Evolutionary conservation across 768 basidiomycete genomes (phyloP).

Genomic region (Mycena kentingensis): DNA sequence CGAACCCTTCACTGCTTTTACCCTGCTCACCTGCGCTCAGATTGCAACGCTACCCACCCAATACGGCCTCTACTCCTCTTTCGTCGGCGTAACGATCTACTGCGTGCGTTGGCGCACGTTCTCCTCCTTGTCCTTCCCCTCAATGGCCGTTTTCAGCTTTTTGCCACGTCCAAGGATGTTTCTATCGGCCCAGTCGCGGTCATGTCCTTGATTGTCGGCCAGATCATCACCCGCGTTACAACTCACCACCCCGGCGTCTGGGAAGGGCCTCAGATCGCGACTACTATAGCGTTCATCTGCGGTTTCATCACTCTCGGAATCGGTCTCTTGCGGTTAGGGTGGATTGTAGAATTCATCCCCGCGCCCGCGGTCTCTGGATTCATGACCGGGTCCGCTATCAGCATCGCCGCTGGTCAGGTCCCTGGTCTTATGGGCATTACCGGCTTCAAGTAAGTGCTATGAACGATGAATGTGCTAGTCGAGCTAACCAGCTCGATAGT

Average conservation of each 20-base stretch:
- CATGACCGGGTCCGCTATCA: slow-evolving; percentile 98
- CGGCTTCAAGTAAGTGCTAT: slow-evolving; percentile 69
- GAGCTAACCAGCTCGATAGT: slow-evolving; percentile 39
- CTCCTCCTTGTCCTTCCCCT: slow-evolving; percentile 1
- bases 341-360: slow-evolving; percentile 95
- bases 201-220: slow-evolving; percentile 87
- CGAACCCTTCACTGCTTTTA: slow-evolving; percentile 2
- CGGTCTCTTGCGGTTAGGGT: slow-evolving; percentile 87
- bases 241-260: slow-evolving; percentile 56
- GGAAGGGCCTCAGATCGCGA: slow-evolving; percentile 76
- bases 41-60: slow-evolving; percentile 81
- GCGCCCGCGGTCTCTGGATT: slow-evolving; percentile 83
- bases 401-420: slow-evolving; percentile 83
- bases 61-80: slow-evolving; percentile 93
- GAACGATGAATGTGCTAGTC: neutral
- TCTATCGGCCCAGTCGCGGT: slow-evolving; percentile 99
- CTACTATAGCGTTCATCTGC: slow-evolving; percentile 78
- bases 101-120: slow-evolving; percentile 52
- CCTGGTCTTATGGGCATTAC: slow-evolving; percentile 88
- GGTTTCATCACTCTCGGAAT: slow-evolving; percentile 92
- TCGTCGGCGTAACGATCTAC: slow-evolving; percentile 84
- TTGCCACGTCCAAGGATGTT: slow-evolving; percentile 97
- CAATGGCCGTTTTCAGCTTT: slow-evolving; percentile 55
- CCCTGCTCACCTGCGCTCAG: slow-evolving; percentile 37
- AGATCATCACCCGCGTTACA: slow-evolving; percentile 74